Conservation (phyloP, 192 early-diverging fungal genomes). For the Chytriomyces sp. region DNA sequence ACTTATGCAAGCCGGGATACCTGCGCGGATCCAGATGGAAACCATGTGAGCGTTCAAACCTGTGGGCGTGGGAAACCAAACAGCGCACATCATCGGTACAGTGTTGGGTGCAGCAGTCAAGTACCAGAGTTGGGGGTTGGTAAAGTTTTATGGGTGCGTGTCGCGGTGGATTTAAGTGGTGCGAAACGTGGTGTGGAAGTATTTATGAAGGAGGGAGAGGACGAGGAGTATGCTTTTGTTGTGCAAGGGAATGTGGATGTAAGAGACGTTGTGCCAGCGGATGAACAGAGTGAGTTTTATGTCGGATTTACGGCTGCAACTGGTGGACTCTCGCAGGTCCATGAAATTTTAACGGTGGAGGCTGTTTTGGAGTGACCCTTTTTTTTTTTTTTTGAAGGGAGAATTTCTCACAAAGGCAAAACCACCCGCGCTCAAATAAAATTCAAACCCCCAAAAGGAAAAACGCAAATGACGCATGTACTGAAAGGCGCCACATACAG, state of each 20-base stretch:
- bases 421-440: no score
- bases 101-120: background rate
- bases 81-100: constrained; percentile 18
- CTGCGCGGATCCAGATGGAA: constrained; percentile 27
- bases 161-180: background rate
- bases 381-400: no score
- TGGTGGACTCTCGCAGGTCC: constrained; percentile 16
- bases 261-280: background rate
- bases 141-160: background rate
- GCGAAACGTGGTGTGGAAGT: constrained; percentile 1
- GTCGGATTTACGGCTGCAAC: constrained; percentile 19
- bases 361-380: background rate
- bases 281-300: background rate
- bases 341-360: constrained; percentile 7
- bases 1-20: constrained; percentile 21
- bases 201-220: constrained; percentile 1
- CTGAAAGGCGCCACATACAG: no score
- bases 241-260: background rate
- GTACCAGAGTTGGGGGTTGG: background rate
- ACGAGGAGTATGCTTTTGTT: background rate
- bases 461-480: no score
- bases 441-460: no score
- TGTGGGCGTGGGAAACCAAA: background rate
- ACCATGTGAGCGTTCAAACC: constrained; percentile 27
- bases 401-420: no score